Percentiles rank a stretch among this genome's conserved stretches.
phyloP scores from a whole-genome alignment of 208 protist species.

The Pavlovales sp. region DNA sequence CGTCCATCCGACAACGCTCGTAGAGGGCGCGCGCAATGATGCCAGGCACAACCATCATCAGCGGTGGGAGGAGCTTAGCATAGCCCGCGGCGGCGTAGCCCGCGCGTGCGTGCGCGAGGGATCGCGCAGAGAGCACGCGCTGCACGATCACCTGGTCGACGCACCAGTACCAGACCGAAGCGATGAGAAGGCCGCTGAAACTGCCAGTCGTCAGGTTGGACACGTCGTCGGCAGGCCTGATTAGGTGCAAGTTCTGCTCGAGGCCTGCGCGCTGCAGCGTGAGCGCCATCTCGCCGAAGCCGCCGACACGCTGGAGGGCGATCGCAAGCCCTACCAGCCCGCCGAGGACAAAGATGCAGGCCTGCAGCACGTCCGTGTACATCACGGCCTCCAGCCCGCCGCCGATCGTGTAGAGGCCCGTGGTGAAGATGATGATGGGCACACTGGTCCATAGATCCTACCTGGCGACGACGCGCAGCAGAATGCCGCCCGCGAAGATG shows the following conservation, averaged over 20 bases:
- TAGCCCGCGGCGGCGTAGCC: background rate
- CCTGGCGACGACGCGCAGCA: conserved; percentile 13
- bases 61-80: conserved; percentile 7
- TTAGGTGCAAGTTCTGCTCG: background rate
- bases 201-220: background rate
- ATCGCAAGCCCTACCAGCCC: background rate
- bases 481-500: conserved; percentile 23
- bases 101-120: conserved; percentile 1
- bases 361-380: conserved; percentile 25
- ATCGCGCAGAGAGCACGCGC: conserved; percentile 28
- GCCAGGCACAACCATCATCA: conserved; percentile 41
- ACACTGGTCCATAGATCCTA: background rate
- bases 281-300: background rate
- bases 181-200: background rate
- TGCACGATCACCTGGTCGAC: conserved; percentile 38
- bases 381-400: conserved; percentile 39
- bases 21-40: background rate
- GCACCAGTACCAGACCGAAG: conserved; percentile 35
- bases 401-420: conserved; percentile 23
- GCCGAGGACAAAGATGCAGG: background rate
- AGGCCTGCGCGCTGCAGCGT: background rate
- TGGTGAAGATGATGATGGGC: background rate
- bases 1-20: background rate
- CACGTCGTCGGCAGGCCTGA: background rate
- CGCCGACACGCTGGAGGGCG: background rate